Percentiles rank a stretch among this genome's conserved stretches.
Conservation (phyloP, 371 early-diverging fungal genomes). For the Mortierella sp. region DNA sequence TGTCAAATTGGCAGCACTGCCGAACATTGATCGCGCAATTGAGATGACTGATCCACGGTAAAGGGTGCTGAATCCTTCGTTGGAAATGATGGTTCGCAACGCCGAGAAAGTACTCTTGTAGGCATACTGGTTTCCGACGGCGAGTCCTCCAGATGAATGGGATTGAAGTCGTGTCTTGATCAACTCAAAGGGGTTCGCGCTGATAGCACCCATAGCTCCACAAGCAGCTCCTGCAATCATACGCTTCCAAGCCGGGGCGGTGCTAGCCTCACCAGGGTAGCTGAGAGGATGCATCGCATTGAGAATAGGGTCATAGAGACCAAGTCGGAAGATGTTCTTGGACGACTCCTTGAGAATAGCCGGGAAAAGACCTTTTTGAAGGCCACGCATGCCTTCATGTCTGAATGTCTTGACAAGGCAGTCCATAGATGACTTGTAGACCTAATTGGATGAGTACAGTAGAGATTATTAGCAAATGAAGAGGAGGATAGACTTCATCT, state of each 20-base stretch:
- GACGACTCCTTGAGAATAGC: slow-evolving; percentile 73
- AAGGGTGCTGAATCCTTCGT: slow-evolving; percentile 64
- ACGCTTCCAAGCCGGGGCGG: slow-evolving; percentile 76
- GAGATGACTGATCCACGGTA: slow-evolving; percentile 65
- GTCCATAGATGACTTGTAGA: slow-evolving; percentile 73
- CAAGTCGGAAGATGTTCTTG: slow-evolving; percentile 77
- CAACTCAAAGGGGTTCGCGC: slow-evolving; percentile 79
- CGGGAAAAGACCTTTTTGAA: slow-evolving; percentile 77
- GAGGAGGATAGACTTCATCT: too few relatives aligned
- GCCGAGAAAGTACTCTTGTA: slow-evolving; percentile 70
- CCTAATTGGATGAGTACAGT: slow-evolving; percentile 26
- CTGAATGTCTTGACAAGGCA: slow-evolving; percentile 68
- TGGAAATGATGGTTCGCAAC: slow-evolving; percentile 56
- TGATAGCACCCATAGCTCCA: slow-evolving; percentile 77
- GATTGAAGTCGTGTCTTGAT: slow-evolving; percentile 76
- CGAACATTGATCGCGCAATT: slow-evolving; percentile 70
- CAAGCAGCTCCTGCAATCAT: slow-evolving; percentile 74
- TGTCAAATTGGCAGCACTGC: slow-evolving; percentile 71
- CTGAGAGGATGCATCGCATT: slow-evolving; percentile 63
- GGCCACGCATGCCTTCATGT: slow-evolving; percentile 71
- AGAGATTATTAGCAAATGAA: too few relatives aligned
- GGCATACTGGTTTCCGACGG: slow-evolving; percentile 70
- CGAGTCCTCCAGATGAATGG: slow-evolving; percentile 56
- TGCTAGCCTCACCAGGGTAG: slow-evolving; percentile 55
- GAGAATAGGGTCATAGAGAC: slow-evolving; percentile 77